Conservation (phyloP, 352 stramenopile species). For the Globisporangium nunn region DNA sequence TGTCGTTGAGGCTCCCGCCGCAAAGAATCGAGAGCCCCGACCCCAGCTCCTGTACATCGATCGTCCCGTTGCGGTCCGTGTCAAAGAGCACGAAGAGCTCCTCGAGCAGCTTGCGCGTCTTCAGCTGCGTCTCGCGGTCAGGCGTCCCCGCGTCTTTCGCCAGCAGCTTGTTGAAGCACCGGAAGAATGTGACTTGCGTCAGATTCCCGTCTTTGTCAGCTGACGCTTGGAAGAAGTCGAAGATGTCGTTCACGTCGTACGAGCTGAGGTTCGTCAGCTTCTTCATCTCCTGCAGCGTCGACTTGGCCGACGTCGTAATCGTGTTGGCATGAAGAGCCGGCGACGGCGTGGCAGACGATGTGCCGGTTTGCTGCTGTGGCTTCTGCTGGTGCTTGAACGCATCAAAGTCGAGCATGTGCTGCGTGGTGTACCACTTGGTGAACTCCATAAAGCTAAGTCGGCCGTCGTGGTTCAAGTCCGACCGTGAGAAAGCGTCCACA, state of each 20-base stretch:
- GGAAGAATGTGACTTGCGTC: conserved; percentile 63
- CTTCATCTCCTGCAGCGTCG: conserved; percentile 67
- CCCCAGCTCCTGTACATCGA: conserved; percentile 84
- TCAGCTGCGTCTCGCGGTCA: conserved; percentile 29
- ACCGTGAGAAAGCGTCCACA: conserved; percentile 50
- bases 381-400: conserved; percentile 15
- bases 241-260: conserved; percentile 85
- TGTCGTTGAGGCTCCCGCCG: conserved; percentile 62
- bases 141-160: conserved; percentile 29
- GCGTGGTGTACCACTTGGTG: conserved; percentile 69
- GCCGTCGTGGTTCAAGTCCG: conserved; percentile 59
- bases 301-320: conserved; percentile 10
- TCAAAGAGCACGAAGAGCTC: conserved; percentile 84
- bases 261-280: conserved; percentile 67
- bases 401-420: conserved; percentile 17
- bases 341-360: conserved; percentile 1
- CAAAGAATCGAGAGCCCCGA: conserved; percentile 85
- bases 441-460: conserved; percentile 80
- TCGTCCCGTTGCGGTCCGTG: conserved; percentile 60
- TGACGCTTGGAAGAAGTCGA: conserved; percentile 78
- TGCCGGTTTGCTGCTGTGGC: conserved; percentile 2
- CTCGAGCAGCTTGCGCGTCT: conserved; percentile 44
- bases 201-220: conserved; percentile 56
- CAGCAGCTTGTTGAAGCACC: conserved; percentile 80
- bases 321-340: conserved; percentile 6